A percentile compares a stretch with the other conserved stretches of the same genome.
These are phyloP conservation scores for Mucor racemosus DNA, from an alignment of 371 early-diverging fungal genomes.

Conservation along the genomic window DNA sequence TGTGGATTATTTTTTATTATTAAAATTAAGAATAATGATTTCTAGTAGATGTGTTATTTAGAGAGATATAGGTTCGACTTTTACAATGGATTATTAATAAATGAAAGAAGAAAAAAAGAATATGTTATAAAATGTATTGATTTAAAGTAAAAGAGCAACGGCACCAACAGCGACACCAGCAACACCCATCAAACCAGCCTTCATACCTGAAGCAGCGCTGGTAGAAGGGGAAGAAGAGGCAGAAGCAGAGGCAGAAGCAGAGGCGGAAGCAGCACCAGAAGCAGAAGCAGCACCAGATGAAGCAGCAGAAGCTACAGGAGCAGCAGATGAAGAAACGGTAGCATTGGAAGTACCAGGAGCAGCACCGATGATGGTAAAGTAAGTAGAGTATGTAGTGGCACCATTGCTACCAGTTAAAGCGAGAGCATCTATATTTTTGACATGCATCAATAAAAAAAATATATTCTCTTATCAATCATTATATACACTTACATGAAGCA, in stretches of 20 bases:
- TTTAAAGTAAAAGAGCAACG: constrained; percentile 6
- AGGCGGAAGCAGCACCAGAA: neutral
- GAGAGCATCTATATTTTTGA: constrained; percentile 34
- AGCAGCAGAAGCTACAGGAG: constrained; percentile 15
- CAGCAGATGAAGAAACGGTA: constrained; percentile 1
- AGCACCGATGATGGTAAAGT: constrained; percentile 44
- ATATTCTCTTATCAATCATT: neutral
- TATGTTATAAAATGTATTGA: neutral
- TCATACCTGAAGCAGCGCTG: constrained; percentile 17
- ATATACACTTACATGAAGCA: constrained; percentile 33
- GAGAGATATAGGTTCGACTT: neutral
- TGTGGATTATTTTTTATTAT: neutral
- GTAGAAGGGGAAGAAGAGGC: constrained; percentile 2
- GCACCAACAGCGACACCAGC: constrained; percentile 4
- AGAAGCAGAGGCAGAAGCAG: constrained; percentile 13
- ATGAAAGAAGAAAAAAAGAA: neutral
- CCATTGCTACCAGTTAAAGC: constrained; percentile 38
- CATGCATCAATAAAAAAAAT: neutral
- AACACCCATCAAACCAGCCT: constrained; percentile 29
- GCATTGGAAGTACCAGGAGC: constrained; percentile 19
- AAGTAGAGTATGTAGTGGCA: constrained; percentile 38
- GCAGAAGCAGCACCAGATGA: constrained; percentile 1
- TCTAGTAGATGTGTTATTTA: neutral
- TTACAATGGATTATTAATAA: neutral
- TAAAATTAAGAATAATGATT: neutral